Base-by-base conservation (phyloP, 495 filamentous ascomycete genomes). In the Wilcoxina mikolae region DNA sequence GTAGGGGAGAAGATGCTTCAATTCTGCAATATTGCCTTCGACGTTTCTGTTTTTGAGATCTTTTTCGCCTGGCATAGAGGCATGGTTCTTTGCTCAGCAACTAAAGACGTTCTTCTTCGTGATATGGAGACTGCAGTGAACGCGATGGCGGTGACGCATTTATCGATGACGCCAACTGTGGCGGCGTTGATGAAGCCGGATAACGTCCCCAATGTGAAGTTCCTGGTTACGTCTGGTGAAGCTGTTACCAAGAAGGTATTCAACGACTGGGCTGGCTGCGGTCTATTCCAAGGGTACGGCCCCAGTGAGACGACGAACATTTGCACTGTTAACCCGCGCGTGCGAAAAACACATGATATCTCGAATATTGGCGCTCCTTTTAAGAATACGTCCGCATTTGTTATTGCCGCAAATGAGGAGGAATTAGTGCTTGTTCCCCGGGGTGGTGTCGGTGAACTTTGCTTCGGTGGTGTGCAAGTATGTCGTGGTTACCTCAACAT, bases 401-500 rank as follows among this genome's bases (percentile, higher is more conserved):
- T 90, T 15, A 57, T 85, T 3, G 68, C 66, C 11, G 67, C 67
- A 5, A 58, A 70, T 29, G 60, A 61, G 35, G 60, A 64, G 1
- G 63, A 67, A 4, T 64, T 73, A 11, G 56, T 67, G 3, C 29
- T 78, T 2, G 64, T 84, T 5, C 83, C 83, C 0, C 58, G 73
- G 0, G 85, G 85, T n/a, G 78, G 74, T 46, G 67, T 84, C 35
- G 86, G 86, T 17, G 83, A 90, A 65, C 67, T 90, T n/a, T 85
- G 78, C 58, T 87, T 88, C 65, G 85, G 84, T n/a, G 86, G 85
- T 0, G 77, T 81, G 43, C 85, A 90, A 68, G 74, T 89, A 28
- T 67, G 77, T 47, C 71, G 74, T n/a, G 84, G 82, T 3, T 90
- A 90, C 61, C 69, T 88, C 29, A 73, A 76, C 44, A 70, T 71